Percentiles rank a stretch among this genome's conserved stretches.
These are phyloP conservation scores for Pseudogymnoascus sp. DNA, from an alignment of 2,329 filamentous ascomycete genomes.

Conservation along the genomic window DNA sequence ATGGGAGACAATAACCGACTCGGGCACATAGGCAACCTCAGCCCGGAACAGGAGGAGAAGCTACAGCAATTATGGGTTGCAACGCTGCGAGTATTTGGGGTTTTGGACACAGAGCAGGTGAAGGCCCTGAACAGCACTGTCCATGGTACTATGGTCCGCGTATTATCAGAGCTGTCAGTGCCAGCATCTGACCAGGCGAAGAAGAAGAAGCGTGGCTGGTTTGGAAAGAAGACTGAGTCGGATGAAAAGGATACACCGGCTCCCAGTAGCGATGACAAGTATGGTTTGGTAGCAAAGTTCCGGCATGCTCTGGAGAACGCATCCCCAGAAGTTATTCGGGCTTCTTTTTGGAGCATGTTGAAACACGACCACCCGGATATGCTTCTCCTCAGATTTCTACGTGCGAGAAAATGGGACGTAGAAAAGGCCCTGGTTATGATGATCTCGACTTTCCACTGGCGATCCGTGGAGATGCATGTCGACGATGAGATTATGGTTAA, in stretches of 20 bases:
- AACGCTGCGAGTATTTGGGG: conserved; percentile 67
- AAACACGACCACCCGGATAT: conserved; percentile 94
- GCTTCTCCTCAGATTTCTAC: conserved; percentile 69
- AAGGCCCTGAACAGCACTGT: conserved; percentile 21
- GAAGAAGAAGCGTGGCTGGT: conserved; percentile 65
- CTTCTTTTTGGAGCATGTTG: conserved; percentile 84
- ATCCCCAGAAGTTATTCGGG: conserved; percentile 68
- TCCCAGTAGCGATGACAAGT: conserved; percentile 67
- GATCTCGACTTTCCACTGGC: conserved; percentile 90
- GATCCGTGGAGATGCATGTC: conserved; percentile 71
- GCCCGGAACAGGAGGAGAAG: conserved; percentile 81
- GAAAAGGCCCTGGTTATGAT: conserved; percentile 91
- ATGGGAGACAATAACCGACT: conserved; percentile 44
- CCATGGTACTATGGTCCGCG: conserved; percentile 14
- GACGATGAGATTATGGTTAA: conserved; percentile 78
- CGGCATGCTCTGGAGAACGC: conserved; percentile 70
- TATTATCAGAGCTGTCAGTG: conserved; percentile 17
- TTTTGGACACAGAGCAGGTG: conserved; percentile 35
- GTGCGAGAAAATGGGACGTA: conserved; percentile 93
- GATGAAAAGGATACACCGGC: conserved; percentile 36
- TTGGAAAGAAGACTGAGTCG: conserved; percentile 52
- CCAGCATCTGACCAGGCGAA: conserved; percentile 50
- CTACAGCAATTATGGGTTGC: conserved; percentile 78
- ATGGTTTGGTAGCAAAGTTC: conserved; percentile 81
- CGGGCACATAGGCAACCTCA: conserved; percentile 79